Evolutionary conservation across 441 rosid genomes (phyloP).

Genomic region (Syzygium syzygioides): DNA sequence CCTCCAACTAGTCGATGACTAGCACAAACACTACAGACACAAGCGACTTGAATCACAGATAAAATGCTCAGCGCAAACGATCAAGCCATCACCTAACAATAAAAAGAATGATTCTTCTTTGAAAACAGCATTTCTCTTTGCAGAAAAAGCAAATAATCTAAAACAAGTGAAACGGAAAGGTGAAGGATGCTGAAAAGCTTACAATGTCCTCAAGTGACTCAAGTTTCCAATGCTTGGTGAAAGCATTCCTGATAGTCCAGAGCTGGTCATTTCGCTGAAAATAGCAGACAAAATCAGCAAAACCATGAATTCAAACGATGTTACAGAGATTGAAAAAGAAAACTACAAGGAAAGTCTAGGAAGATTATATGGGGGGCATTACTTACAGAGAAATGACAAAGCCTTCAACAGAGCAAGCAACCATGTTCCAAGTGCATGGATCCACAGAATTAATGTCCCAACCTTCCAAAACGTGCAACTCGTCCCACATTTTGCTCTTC

Average conservation of each 20-base stretch:
- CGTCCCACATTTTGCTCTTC: slow-evolving; percentile 75
- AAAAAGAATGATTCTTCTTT: not conserved
- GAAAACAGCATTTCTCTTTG: not conserved
- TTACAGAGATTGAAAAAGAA: not conserved
- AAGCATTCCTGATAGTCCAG: slow-evolving; percentile 61
- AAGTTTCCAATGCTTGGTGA: slow-evolving; percentile 73
- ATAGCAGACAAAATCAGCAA: slow-evolving; percentile 2
- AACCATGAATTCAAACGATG: not conserved
- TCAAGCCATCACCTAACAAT: not conserved
- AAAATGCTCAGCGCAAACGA: not conserved
- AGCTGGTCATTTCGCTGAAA: slow-evolving; percentile 72
- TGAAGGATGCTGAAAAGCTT: slow-evolving; percentile 12
- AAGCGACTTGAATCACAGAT: not conserved
- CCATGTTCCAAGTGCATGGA: slow-evolving; percentile 98
- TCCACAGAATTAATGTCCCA: slow-evolving; percentile 98
- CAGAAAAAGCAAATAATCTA: not conserved
- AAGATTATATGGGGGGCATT: not conserved
- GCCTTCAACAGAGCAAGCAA: slow-evolving; percentile 78
- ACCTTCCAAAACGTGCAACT: slow-evolving; percentile 48
- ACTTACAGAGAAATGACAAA: slow-evolving; percentile 77
- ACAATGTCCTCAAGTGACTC: slow-evolving; percentile 70
- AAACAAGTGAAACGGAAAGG: not conserved
- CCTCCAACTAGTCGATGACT: not conserved
- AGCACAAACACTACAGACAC: not conserved
- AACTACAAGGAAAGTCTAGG: not conserved